Percentiles rank a stretch among this genome's conserved stretches.
These are phyloP conservation scores for Talaromyces islandicus DNA, from an alignment of 2,329 filamentous ascomycete genomes.

Conservation along the genomic window DNA sequence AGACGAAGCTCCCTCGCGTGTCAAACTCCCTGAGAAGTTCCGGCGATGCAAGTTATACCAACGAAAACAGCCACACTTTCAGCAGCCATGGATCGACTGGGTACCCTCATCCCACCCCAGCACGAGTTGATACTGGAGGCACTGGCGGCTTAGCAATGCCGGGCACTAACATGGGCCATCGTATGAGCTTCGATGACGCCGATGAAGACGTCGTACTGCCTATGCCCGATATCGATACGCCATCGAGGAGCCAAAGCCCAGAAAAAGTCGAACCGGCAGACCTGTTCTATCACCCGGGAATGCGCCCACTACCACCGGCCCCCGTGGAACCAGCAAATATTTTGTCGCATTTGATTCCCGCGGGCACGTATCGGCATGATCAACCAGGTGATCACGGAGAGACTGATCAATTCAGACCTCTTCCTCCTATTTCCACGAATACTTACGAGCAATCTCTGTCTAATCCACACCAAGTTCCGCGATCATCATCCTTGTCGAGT, in stretches of 20 bases:
- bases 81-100: constrained; percentile 36
- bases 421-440: constrained; percentile 42
- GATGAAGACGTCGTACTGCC: constrained; percentile 71
- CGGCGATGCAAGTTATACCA: constrained; percentile 10
- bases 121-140: constrained; percentile 76
- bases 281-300: constrained; percentile 87
- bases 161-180: constrained; percentile 49
- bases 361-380: constrained; percentile 54
- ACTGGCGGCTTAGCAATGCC: constrained; percentile 85
- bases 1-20: neutral
- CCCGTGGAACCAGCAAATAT: constrained; percentile 50
- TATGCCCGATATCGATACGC: constrained; percentile 43
- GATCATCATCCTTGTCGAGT: constrained; percentile 76
- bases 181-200: constrained; percentile 86
- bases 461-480: constrained; percentile 48
- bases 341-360: constrained; percentile 44
- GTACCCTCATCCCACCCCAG: constrained; percentile 52
- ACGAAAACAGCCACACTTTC: constrained; percentile 32
- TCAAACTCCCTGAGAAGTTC: neutral
- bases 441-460: constrained; percentile 44
- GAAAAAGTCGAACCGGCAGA: constrained; percentile 72
- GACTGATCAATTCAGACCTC: constrained; percentile 32
- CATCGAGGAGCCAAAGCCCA: constrained; percentile 58
- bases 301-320: constrained; percentile 60
- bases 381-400: constrained; percentile 26